A percentile compares a stretch with the other conserved stretches of the same genome.
phyloP scores from a whole-genome alignment of 208 protist species.

The Phytomonas francai region DNA sequence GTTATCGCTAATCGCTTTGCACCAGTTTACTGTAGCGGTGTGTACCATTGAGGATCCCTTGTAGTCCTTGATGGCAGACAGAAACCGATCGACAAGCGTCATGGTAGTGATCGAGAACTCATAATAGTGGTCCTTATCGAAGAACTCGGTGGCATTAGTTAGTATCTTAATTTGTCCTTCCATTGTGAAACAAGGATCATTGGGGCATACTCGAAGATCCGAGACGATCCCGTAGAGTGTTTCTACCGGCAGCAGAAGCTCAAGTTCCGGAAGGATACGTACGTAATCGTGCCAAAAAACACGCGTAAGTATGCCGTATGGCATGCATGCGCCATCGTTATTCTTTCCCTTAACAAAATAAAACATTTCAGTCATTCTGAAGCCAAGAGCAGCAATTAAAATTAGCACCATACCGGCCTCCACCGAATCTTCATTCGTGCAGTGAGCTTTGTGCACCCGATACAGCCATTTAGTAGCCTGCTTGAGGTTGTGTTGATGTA shows the following conservation, averaged over 20 bases:
- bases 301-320: slow-evolving; percentile 48
- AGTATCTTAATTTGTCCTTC: slow-evolving; percentile 76
- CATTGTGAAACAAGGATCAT: slow-evolving; percentile 72
- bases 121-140: slow-evolving; percentile 80
- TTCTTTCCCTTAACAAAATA: slow-evolving; percentile 64
- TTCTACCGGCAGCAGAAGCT: slow-evolving; percentile 48
- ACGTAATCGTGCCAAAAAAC: slow-evolving; percentile 91
- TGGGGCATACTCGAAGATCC: slow-evolving; percentile 69
- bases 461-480: slow-evolving; percentile 81
- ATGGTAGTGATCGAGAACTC: slow-evolving; percentile 64
- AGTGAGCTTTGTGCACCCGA: slow-evolving; percentile 76
- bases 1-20: slow-evolving; percentile 40
- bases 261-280: slow-evolving; percentile 73
- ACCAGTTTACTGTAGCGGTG: slow-evolving; percentile 69
- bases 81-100: slow-evolving; percentile 54
- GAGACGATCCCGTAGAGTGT: slow-evolving; percentile 72
- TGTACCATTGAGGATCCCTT: slow-evolving; percentile 47
- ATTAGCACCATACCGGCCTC: slow-evolving; percentile 84
- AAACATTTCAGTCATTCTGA: slow-evolving; percentile 84
- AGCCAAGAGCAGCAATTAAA: slow-evolving; percentile 78
- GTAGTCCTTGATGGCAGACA: slow-evolving; percentile 48
- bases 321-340: slow-evolving; percentile 67
- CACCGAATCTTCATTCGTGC: slow-evolving; percentile 49
- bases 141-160: slow-evolving; percentile 70
- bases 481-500: slow-evolving; percentile 70